phyloP scores from a whole-genome alignment of 257 asterid genomes.

The Solanum bukasovii region DNA sequence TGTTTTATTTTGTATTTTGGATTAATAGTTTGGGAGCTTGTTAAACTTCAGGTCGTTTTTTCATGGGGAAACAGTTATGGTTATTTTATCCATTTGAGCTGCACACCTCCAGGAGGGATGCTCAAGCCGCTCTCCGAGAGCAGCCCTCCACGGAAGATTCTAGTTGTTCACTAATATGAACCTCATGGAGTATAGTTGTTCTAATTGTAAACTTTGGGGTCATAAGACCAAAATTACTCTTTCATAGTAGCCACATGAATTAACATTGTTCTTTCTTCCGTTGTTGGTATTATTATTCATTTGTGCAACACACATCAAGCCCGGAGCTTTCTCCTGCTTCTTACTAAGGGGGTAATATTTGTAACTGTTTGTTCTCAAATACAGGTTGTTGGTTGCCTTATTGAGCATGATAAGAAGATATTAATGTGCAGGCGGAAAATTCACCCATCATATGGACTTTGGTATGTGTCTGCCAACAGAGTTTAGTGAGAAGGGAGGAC shows the following conservation, averaged over 20 bases:
- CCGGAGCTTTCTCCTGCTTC: neutral
- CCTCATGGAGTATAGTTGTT: neutral
- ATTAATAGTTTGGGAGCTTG: neutral
- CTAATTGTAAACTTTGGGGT: neutral
- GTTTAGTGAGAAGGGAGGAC: neutral
- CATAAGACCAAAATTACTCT: neutral
- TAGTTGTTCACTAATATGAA: neutral
- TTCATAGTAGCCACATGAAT: neutral
- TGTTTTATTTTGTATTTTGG: neutral
- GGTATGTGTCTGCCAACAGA: constrained; percentile 38
- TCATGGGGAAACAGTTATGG: neutral
- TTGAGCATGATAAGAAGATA: constrained; percentile 87
- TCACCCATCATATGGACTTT: constrained; percentile 88
- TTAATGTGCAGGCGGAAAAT: constrained; percentile 80
- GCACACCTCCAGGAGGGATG: neutral
- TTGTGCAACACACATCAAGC: neutral
- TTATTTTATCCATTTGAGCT: neutral
- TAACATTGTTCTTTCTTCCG: neutral
- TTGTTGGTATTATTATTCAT: neutral
- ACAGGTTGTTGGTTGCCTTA: constrained; percentile 94
- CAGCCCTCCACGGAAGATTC: neutral
- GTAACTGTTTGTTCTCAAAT: neutral
- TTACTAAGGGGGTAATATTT: neutral
- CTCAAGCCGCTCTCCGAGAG: neutral
- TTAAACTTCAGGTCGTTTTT: neutral